These are phyloP conservation scores for Wickerhamiella kurtzmanii DNA, from an alignment of 805 yeast genomes.

Conservation along the genomic window DNA sequence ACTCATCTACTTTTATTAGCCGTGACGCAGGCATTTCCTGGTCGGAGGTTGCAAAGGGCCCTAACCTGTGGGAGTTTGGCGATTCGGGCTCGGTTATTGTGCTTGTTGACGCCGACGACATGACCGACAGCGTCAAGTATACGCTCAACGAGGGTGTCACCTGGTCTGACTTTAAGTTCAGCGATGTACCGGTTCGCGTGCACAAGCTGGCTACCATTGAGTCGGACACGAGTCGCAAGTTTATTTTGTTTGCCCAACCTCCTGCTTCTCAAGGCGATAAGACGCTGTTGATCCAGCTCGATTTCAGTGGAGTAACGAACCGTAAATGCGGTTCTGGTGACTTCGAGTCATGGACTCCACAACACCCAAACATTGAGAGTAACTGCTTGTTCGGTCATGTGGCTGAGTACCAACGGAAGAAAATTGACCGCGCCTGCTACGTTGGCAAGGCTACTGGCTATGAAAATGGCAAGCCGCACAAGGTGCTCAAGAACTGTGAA, in stretches of 20 bases:
- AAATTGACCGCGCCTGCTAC: conserved; percentile 51
- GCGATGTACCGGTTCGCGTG: conserved; percentile 41
- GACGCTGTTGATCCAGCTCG: conserved; percentile 40
- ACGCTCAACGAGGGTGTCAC: conserved; percentile 69
- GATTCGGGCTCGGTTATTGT: conserved; percentile 85
- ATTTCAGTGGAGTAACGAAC: conserved; percentile 38
- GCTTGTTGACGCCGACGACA: conserved; percentile 44
- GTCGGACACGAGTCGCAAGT: conserved; percentile 72
- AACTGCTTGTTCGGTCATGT: conserved; percentile 61
- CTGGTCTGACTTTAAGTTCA: conserved; percentile 57
- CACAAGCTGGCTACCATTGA: conserved; percentile 81
- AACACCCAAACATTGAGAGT: conserved; percentile 34
- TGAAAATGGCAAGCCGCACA: conserved; percentile 46
- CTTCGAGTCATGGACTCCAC: conserved; percentile 51
- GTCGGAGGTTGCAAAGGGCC: conserved; percentile 64
- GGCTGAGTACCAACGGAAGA: conserved; percentile 44
- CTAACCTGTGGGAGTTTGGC: conserved; percentile 88
- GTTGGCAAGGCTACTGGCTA: conserved; percentile 24
- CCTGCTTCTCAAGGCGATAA: conserved; percentile 33
- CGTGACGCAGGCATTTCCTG: conserved; percentile 87
- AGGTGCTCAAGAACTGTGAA: conserved; percentile 50
- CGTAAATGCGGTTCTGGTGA: conserved; percentile 52
- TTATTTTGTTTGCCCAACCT: conserved; percentile 46
- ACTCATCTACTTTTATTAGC: conserved; percentile 61
- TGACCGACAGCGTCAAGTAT: conserved; percentile 46